A percentile compares a stretch with the other conserved stretches of the same genome.
Evolutionary conservation across 768 basidiomycete genomes (phyloP).

Genomic region (Pulveroboletus frians): DNA sequence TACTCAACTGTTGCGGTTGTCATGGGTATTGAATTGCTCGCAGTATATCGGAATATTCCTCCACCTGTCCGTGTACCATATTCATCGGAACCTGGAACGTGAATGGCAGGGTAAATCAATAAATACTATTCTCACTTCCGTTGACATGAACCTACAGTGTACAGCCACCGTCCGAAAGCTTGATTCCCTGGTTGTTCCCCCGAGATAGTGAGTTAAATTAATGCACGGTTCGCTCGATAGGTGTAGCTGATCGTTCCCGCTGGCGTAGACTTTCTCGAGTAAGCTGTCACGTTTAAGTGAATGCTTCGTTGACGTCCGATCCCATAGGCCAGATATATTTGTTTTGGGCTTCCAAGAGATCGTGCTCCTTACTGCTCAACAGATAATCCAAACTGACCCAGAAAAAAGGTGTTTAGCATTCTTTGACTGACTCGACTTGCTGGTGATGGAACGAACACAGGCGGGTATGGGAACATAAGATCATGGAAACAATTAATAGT

Average conservation of each 20-base stretch:
- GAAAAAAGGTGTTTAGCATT: slow-evolving; percentile 67
- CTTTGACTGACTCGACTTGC: neutral
- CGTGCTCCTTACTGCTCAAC: slow-evolving; percentile 94
- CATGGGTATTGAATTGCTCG: slow-evolving; percentile 1
- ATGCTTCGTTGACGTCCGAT: slow-evolving; percentile 23
- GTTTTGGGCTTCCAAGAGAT: slow-evolving; percentile 95
- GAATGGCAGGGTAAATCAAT: slow-evolving; percentile 68
- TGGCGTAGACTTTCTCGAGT: slow-evolving; percentile 17
- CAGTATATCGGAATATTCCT: slow-evolving; percentile 82
- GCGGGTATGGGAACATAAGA: slow-evolving; percentile 78
- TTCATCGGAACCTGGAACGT: slow-evolving; percentile 96
- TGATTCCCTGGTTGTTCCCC: slow-evolving; percentile 90
- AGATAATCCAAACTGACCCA: slow-evolving; percentile 93
- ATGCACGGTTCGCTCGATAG: neutral
- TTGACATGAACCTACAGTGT: slow-evolving; percentile 7
- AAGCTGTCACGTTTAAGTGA: slow-evolving; percentile 4
- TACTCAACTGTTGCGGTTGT: neutral
- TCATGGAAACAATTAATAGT: slow-evolving; percentile 71
- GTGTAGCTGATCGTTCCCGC: neutral
- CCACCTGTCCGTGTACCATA: slow-evolving; percentile 61
- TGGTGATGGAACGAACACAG: slow-evolving; percentile 36
- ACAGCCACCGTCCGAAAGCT: slow-evolving; percentile 72
- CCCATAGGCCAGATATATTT: slow-evolving; percentile 76
- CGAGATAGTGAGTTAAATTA: slow-evolving; percentile 51
- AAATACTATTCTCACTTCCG: neutral